Conservation (phyloP, 345 rosid genomes). For the Citrus medica region DNA sequence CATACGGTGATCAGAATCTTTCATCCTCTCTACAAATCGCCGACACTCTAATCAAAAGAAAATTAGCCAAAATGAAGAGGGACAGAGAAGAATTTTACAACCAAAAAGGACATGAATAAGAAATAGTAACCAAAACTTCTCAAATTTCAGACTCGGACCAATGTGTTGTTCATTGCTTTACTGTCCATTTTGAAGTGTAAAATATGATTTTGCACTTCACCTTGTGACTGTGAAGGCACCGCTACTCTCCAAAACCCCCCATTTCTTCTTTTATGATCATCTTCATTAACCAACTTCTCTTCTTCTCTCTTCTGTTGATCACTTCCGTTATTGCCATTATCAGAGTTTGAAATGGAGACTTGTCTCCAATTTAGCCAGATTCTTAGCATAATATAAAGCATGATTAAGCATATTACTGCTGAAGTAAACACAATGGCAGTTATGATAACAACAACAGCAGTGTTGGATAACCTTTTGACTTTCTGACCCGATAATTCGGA, state of each 20-base stretch:
- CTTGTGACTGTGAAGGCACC: conserved; percentile 23
- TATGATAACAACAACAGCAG: conserved; percentile 41
- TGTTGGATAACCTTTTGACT: conserved; percentile 31
- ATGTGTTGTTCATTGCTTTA: conserved; percentile 18
- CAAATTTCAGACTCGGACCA: conserved; percentile 5
- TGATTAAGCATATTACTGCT: conserved; percentile 47
- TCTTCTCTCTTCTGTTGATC: conserved; percentile 34
- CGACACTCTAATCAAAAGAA: not conserved
- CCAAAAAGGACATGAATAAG: no score
- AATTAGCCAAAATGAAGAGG: not conserved
- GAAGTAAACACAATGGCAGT: conserved; percentile 59
- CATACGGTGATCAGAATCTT: not conserved
- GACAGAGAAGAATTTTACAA: not conserved
- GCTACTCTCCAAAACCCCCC: conserved; percentile 42
- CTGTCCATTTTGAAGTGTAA: conserved; percentile 39
- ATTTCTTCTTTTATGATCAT: conserved; percentile 22
- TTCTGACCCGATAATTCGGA: conserved; percentile 15
- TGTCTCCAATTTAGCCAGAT: conserved; percentile 65
- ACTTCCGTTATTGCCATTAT: conserved; percentile 13
- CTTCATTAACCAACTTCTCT: not conserved
- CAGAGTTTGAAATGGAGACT: conserved; percentile 38
- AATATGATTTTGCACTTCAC: conserved; percentile 18
- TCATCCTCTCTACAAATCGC: not conserved
- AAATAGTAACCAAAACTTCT: not conserved
- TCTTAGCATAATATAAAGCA: conserved; percentile 65